Base-by-base conservation (phyloP, 805 yeast genomes). In the Candida incommunis region DNA sequence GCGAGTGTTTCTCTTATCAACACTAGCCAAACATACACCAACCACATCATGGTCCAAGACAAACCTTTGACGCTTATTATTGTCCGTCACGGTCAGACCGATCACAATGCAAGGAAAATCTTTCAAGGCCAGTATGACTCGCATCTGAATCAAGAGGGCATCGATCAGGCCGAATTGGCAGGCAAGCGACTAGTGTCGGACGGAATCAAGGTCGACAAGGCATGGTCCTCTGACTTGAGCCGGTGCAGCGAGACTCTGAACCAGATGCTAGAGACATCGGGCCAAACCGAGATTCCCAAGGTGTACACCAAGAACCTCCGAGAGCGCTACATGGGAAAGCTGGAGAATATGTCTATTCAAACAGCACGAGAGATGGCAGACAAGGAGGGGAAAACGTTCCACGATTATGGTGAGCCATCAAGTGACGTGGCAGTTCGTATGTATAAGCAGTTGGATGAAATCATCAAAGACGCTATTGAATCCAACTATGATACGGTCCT, bases 41-140 rank as follows among this genome's bases (percentile, higher is more conserved):
- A 25, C 27, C 13, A 25, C 27, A 25, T 25, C 37, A 31, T 31
- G 37, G 37, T 31, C 7, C 9, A 11, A 9, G 37, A 31, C 37
- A 31, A 31, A 16, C 37, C 37, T 31, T 31, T 31, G 37, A 13
- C 11, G 9, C 37, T 31, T 5, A 31, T 31, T 31, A 31, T 84
- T 3, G 74, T 85, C 3, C 74, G 95, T 54, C 95, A 85, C 54
- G 95, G 95, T 1, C 92, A 82, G 58, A 85, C 95, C 0, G 78
- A 78, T 46, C 78, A 80, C 60, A 85, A 85, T 57, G 68, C 70
- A 31, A 57, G 71, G 44, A 80, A 76, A 61, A 80, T 81, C 42
- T 61, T 85, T 31, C 95, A 85, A 61, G 95, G 95, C 1, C 95
- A 85, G 56, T 54, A 67, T 41, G 80, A 85, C 56, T 74, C 78